Evolutionary conservation across 441 rosid genomes (phyloP).

Genomic region (Adansonia madagascariensis): DNA sequence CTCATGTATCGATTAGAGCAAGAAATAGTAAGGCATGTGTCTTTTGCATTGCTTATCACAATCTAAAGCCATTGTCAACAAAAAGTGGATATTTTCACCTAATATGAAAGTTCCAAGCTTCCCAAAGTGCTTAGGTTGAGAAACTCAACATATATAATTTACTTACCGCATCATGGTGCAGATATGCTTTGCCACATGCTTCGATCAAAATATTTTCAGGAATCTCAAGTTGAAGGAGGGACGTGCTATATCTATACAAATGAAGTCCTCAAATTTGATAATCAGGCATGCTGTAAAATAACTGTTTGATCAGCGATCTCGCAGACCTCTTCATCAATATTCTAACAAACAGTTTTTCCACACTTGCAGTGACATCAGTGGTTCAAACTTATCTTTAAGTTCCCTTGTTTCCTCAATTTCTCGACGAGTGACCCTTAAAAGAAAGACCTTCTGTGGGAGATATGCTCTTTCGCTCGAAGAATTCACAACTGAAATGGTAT

Average conservation of each 20-base stretch:
- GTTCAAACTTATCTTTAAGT: conserved; percentile 43
- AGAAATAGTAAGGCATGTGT: conserved; percentile 70
- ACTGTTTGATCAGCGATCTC: conserved; percentile 15
- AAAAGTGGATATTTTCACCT: conserved; percentile 10
- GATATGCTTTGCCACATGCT: conserved; percentile 93
- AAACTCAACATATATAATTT: conserved; percentile 22
- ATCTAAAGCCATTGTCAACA: background rate
- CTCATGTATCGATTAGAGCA: conserved; percentile 86
- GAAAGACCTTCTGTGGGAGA: conserved; percentile 64
- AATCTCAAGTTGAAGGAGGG: conserved; percentile 73
- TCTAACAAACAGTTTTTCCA: conserved; percentile 19
- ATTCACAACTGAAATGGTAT: conserved; percentile 65
- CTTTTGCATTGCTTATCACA: conserved; percentile 13
- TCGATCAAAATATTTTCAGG: conserved; percentile 60
- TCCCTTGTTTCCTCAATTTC: conserved; percentile 45
- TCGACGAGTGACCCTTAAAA: conserved; percentile 43
- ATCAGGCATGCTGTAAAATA: conserved; percentile 41
- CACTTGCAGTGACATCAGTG: conserved; percentile 54
- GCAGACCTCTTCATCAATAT: background rate
- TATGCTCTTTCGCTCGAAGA: conserved; percentile 71
- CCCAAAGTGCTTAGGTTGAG: conserved; percentile 17
- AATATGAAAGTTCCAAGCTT: conserved; percentile 25
- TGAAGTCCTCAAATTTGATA: conserved; percentile 52
- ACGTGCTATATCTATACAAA: conserved; percentile 53
- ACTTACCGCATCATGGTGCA: conserved; percentile 36